Evolutionary conservation across 2,329 filamentous ascomycete species (phyloP).

Genomic region (Magnaporthales sp.): DNA sequence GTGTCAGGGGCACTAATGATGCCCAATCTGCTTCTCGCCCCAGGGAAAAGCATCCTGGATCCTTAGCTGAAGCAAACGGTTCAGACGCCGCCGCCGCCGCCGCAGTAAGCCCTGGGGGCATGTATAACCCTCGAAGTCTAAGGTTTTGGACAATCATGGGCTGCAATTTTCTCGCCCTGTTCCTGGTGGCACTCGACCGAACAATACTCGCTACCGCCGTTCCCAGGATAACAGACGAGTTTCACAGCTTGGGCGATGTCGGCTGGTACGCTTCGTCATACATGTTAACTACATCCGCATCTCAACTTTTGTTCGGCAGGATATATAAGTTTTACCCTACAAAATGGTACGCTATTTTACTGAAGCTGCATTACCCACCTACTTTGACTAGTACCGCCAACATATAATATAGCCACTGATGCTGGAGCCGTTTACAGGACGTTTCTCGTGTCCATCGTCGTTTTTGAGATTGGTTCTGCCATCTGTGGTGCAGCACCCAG

Average conservation of each 20-base stretch:
- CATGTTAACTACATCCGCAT: slow-evolving; percentile 50
- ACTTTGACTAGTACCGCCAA: neutral
- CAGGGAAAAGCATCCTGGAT: neutral
- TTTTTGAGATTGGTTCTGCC: slow-evolving; percentile 46
- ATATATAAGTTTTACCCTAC: slow-evolving; percentile 46
- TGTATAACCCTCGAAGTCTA: slow-evolving; percentile 42
- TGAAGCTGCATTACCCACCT: neutral
- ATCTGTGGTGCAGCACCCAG: slow-evolving; percentile 46
- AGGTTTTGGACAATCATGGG: slow-evolving; percentile 47
- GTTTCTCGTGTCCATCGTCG: slow-evolving; percentile 36
- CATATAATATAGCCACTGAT: neutral
- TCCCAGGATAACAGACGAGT: slow-evolving; percentile 46
- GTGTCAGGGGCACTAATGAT: neutral
- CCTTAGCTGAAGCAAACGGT: slow-evolving; percentile 1
- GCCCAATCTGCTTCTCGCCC: neutral
- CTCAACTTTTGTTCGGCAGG: slow-evolving; percentile 43
- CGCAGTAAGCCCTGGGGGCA: slow-evolving; percentile 15
- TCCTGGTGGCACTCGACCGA: slow-evolving; percentile 47
- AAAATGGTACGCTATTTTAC: slow-evolving; percentile 26
- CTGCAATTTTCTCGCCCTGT: slow-evolving; percentile 45
- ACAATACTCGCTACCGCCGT: slow-evolving; percentile 49
- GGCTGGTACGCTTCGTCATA: slow-evolving; percentile 57
- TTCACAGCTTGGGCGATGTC: slow-evolving; percentile 49
- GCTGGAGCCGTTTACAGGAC: slow-evolving; percentile 17
- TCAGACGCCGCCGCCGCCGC: slow-evolving; percentile 8